Percentiles rank a stretch among this genome's conserved stretches.
These are phyloP conservation scores for Podaxis sp. DNA, from an alignment of 768 basidiomycete genomes.

Conservation along the genomic window DNA sequence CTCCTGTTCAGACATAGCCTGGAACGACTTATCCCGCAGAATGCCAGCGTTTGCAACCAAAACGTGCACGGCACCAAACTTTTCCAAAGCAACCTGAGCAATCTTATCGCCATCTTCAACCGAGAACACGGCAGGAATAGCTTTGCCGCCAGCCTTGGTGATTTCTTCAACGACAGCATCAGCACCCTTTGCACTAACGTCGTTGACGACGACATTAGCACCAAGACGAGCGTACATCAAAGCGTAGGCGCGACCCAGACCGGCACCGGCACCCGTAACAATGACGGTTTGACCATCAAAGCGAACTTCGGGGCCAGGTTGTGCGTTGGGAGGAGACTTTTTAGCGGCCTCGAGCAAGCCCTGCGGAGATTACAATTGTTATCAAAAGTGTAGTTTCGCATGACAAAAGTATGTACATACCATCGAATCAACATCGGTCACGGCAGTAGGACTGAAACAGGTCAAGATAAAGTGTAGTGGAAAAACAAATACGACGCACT, in stretches of 20 bases:
- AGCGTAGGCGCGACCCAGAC: slow-evolving; percentile 90
- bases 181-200: slow-evolving; percentile 85
- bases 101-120: slow-evolving; percentile 91
- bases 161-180: slow-evolving; percentile 86
- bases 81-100: slow-evolving; percentile 81
- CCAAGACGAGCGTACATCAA: slow-evolving; percentile 89
- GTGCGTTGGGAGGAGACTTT: slow-evolving; percentile 62
- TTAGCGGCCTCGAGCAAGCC: slow-evolving; percentile 64
- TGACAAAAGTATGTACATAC: slow-evolving; percentile 29
- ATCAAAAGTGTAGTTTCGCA: neutral
- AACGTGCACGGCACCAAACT: slow-evolving; percentile 85
- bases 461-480: slow-evolving; percentile 2
- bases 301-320: slow-evolving; percentile 66
- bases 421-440: slow-evolving; percentile 60
- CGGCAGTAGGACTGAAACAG: slow-evolving; percentile 55
- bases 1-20: slow-evolving; percentile 83
- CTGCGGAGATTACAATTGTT: slow-evolving; percentile 21
- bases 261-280: slow-evolving; percentile 93
- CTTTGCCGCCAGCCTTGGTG: slow-evolving; percentile 84
- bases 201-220: slow-evolving; percentile 97
- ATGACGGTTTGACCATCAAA: slow-evolving; percentile 92
- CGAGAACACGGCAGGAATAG: slow-evolving; percentile 77
- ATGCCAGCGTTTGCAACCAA: slow-evolving; percentile 94
- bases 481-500: slow-evolving; percentile 45
- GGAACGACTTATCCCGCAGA: slow-evolving; percentile 90